Conservation (phyloP, 2,329 filamentous ascomycete genomes). For the Verticillium alfalfae region DNA sequence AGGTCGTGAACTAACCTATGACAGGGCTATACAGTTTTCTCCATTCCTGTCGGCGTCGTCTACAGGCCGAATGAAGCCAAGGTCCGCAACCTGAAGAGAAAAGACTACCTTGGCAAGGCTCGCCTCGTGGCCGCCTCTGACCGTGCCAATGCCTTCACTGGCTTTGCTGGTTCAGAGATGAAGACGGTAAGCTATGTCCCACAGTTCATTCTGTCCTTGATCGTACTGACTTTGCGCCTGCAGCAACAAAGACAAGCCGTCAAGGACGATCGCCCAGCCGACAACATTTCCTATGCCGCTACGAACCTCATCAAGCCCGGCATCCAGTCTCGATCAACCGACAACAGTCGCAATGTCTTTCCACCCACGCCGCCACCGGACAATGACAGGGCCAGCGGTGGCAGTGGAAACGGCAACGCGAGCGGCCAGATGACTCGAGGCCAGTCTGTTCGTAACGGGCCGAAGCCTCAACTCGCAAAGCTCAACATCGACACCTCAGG, state of each 20-base stretch:
- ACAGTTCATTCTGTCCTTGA: not conserved
- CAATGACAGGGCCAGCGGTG: slow-evolving; percentile 54
- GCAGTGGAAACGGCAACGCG: not conserved
- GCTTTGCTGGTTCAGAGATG: slow-evolving; percentile 73
- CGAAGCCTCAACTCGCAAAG: slow-evolving; percentile 56
- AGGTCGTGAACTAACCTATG: slow-evolving; percentile 1
- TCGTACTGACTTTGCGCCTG: slow-evolving; percentile 8
- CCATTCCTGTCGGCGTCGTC: slow-evolving; percentile 90
- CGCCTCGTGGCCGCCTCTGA: slow-evolving; percentile 85
- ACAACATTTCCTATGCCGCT: slow-evolving; percentile 86
- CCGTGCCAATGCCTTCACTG: slow-evolving; percentile 72
- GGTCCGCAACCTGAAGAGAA: slow-evolving; percentile 95
- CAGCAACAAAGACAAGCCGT: slow-evolving; percentile 20
- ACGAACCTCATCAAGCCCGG: slow-evolving; percentile 89
- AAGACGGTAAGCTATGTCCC: slow-evolving; percentile 52
- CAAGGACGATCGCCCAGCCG: slow-evolving; percentile 74
- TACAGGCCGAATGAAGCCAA: slow-evolving; percentile 97
- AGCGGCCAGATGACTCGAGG: slow-evolving; percentile 39
- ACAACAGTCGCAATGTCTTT: slow-evolving; percentile 78
- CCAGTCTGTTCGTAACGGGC: slow-evolving; percentile 56
- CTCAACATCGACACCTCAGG: slow-evolving; percentile 54
- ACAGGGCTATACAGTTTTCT: slow-evolving; percentile 96
- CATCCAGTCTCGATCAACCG: slow-evolving; percentile 75
- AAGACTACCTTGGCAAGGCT: slow-evolving; percentile 97
- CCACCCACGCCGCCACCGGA: slow-evolving; percentile 98